Conservation (phyloP, 2,329 filamentous ascomycete genomes). For the Juglanconis juglandina region DNA sequence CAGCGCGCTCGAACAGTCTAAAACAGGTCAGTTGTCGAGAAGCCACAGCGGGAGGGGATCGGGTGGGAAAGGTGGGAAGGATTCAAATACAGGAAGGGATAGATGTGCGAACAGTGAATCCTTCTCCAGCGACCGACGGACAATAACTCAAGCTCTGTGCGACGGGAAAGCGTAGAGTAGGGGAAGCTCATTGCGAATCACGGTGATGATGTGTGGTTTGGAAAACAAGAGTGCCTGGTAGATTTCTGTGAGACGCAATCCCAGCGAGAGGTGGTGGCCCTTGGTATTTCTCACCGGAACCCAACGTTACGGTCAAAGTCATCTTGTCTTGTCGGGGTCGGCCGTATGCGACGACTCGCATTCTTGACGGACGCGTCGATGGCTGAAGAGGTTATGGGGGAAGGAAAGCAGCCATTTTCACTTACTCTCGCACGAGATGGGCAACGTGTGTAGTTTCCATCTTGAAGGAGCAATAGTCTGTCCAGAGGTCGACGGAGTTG, state of each 20-base stretch:
- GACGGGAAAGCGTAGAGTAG: conserved; percentile 38
- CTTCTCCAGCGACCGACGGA: conserved; percentile 38
- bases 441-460: conserved; percentile 94
- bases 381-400: conserved; percentile 50
- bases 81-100: conserved; percentile 61
- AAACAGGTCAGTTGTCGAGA: conserved; percentile 27
- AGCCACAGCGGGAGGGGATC: conserved; percentile 20
- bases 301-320: conserved; percentile 26
- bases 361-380: conserved; percentile 15
- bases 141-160: conserved; percentile 42
- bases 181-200: conserved; percentile 35
- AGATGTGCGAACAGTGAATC: conserved; percentile 51
- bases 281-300: conserved; percentile 69
- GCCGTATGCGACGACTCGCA: conserved; percentile 39
- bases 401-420: conserved; percentile 64
- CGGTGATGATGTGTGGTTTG: conserved; percentile 24
- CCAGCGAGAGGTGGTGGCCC: conserved; percentile 53
- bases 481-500: conserved; percentile 94
- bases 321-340: conserved; percentile 29
- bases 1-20: conserved; percentile 90
- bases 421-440: conserved; percentile 99
- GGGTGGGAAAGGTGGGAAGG: conserved; percentile 38
- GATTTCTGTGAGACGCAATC: conserved; percentile 62
- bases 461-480: conserved; percentile 96
- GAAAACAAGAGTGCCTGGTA: conserved; percentile 58